phyloP scores from a whole-genome alignment of 2,329 filamentous ascomycete genomes.

The Monosporascus sp. region DNA sequence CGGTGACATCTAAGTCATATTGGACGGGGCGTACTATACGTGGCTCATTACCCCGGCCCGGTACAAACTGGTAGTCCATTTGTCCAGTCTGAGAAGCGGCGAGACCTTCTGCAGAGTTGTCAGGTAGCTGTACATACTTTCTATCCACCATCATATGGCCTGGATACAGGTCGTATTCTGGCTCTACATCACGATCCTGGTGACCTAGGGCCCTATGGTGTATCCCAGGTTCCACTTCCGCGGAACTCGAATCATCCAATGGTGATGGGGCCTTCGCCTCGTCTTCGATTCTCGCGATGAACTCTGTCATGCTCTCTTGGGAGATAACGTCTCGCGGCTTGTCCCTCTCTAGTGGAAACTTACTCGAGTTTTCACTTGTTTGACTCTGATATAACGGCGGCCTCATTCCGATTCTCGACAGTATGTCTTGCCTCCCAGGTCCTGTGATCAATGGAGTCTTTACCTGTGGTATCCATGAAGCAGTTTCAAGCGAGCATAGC shows the following conservation, averaged over 20 bases:
- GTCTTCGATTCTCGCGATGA: constrained; percentile 28
- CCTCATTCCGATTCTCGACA: constrained; percentile 12
- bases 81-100: neutral
- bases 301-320: constrained; percentile 26
- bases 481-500: constrained; percentile 8
- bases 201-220: neutral
- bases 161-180: neutral
- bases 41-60: neutral
- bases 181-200: neutral
- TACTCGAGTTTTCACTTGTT: constrained; percentile 1
- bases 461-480: constrained; percentile 21
- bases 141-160: neutral
- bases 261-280: constrained; percentile 12
- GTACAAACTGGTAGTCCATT: neutral
- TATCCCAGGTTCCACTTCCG: neutral
- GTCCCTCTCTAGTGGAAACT: neutral
- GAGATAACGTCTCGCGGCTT: neutral
- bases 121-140: no score
- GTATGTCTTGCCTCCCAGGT: constrained; percentile 4
- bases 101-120: neutral
- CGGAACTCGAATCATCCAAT: neutral
- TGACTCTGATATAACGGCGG: constrained; percentile 14
- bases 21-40: neutral
- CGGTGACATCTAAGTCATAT: neutral
- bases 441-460: constrained; percentile 9